Conservation (phyloP, 352 stramenopile genomes). For the Pythium phragmiticola region DNA sequence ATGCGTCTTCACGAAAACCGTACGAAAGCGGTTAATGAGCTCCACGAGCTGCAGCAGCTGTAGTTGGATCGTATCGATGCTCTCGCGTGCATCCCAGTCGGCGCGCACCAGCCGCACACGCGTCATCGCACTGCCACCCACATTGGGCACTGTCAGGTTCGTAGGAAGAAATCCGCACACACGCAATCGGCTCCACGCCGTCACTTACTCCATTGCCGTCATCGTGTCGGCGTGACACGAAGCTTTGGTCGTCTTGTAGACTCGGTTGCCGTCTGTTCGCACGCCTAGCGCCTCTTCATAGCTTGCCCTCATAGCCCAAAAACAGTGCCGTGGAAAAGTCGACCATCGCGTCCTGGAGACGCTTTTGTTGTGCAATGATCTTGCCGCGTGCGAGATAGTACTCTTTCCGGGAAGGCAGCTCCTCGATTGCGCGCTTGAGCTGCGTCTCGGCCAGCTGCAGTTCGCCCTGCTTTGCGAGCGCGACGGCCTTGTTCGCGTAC, state of each 20-base stretch:
- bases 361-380: slow-evolving; percentile 71
- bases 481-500: slow-evolving; percentile 68
- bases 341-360: slow-evolving; percentile 75
- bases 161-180: too few species aligned
- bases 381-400: slow-evolving; percentile 69
- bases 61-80: slow-evolving; percentile 47
- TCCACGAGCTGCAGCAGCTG: slow-evolving; percentile 59
- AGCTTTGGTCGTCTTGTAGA: neutral
- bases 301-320: slow-evolving; percentile 67
- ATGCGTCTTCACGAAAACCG: neutral
- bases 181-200: neutral
- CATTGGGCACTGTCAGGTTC: too few species aligned
- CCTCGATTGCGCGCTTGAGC: slow-evolving; percentile 69
- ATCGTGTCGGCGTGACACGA: slow-evolving; percentile 3
- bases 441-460: slow-evolving; percentile 40
- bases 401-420: slow-evolving; percentile 61
- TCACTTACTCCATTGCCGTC: slow-evolving; percentile 21
- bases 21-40: slow-evolving; percentile 65
- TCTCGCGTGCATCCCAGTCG: slow-evolving; percentile 52
- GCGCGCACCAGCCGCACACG: slow-evolving; percentile 37
- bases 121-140: slow-evolving; percentile 7
- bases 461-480: slow-evolving; percentile 39
- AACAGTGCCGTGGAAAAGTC: slow-evolving; percentile 74
- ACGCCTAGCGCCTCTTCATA: slow-evolving; percentile 36
- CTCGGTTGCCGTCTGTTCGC: neutral